Conservation (phyloP, 495 filamentous ascomycete genomes). For the Jackrogersella multiformis region DNA sequence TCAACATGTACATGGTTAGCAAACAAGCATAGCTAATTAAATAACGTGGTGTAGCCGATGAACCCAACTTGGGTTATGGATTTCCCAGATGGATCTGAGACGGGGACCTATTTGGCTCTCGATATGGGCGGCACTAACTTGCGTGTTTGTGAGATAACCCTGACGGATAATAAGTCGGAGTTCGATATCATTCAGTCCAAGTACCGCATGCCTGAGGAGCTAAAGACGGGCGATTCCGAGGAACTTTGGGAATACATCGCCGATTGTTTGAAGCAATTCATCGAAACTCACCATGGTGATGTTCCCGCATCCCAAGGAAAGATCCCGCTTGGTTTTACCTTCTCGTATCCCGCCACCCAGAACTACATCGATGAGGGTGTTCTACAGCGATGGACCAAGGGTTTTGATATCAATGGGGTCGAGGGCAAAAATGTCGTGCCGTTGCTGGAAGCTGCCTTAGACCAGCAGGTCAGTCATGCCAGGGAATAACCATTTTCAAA, state of each 20-base stretch:
- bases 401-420: conserved; percentile 96
- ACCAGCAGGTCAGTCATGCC: conserved; percentile 70
- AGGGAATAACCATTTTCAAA: conserved; percentile 15
- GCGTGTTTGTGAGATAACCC: conserved; percentile 93
- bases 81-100: conserved; percentile 88
- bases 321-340: conserved; percentile 94
- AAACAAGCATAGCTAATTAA: conserved; percentile 33
- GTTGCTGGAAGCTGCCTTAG: conserved; percentile 84
- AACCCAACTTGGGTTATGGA: conserved; percentile 98
- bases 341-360: conserved; percentile 97
- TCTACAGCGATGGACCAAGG: conserved; percentile 98
- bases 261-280: conserved; percentile 95
- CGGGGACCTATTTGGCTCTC: conserved; percentile 89
- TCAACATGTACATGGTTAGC: conserved; percentile 7
- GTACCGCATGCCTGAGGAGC: conserved; percentile 95
- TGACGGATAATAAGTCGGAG: conserved; percentile 89
- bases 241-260: conserved; percentile 98
- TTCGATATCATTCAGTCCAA: conserved; percentile 99
- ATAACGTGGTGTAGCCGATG: conserved; percentile 76
- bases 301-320: conserved; percentile 64
- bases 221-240: conserved; percentile 88
- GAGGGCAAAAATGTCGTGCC: conserved; percentile 96
- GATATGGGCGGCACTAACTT: conserved; percentile 99
- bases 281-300: conserved; percentile 86
- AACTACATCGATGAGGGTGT: conserved; percentile 96